Conservation (phyloP, 2,329 filamentous ascomycete species). For the Blumeria hordei region DNA sequence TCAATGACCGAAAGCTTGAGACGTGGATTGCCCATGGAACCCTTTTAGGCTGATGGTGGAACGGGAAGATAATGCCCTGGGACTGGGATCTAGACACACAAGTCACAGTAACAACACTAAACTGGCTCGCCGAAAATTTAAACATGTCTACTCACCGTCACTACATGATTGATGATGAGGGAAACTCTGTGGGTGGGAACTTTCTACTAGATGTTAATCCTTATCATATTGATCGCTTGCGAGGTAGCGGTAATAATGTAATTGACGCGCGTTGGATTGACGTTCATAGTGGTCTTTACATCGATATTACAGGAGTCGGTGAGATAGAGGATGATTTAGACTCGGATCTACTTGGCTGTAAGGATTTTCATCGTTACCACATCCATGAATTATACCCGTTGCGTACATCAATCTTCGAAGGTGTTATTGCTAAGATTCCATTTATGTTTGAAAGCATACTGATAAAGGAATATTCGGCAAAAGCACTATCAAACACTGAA, state of each 20-base stretch:
- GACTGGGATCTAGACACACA: conserved; percentile 71
- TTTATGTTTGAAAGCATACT: conserved; percentile 42
- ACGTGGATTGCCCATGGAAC: conserved; percentile 78
- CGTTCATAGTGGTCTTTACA: conserved; percentile 47
- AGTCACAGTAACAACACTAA: conserved; percentile 41
- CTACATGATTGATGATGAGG: conserved; percentile 17
- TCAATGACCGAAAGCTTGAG: conserved; percentile 39
- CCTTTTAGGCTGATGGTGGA: conserved; percentile 78
- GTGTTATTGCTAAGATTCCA: conserved; percentile 43
- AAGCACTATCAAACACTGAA: conserved; percentile 32
- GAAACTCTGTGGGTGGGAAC: conserved; percentile 20
- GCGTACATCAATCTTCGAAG: conserved; percentile 51
- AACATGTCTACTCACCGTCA: conserved; percentile 35
- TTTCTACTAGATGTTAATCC: conserved; percentile 64
- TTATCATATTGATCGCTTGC: conserved; percentile 32
- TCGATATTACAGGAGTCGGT: conserved; percentile 58
- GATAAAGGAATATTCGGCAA: conserved; percentile 38
- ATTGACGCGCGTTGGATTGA: conserved; percentile 77
- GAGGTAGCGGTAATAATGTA: conserved; percentile 48
- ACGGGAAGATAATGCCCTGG: conserved; percentile 53
- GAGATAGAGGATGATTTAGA: conserved; percentile 33
- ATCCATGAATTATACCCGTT: conserved; percentile 54
- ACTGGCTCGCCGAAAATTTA: conserved; percentile 35
- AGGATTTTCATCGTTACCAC: conserved; percentile 52
- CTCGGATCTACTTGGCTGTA: conserved; percentile 53